Conservation (phyloP, 176 grass and related monocot genomes). For the Rhipidocladum racemiflorum region DNA sequence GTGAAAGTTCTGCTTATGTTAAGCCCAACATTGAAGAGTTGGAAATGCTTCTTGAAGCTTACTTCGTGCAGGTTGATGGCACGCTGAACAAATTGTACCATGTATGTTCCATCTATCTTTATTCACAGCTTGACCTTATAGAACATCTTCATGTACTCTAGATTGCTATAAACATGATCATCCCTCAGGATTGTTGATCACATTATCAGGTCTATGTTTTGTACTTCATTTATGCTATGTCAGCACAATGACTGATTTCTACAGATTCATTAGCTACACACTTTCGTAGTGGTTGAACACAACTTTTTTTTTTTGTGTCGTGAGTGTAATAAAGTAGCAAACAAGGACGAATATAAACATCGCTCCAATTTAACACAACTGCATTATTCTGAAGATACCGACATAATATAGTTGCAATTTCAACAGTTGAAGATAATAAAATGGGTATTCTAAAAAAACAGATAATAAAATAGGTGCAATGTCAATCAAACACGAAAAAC, state of each 20-base stretch:
- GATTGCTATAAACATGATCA: neutral
- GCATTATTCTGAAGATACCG: neutral
- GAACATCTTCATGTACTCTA: neutral
- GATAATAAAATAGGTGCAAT: neutral
- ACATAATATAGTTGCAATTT: too few species aligned
- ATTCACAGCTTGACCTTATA: neutral
- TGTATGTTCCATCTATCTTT: slow-evolving; percentile 33
- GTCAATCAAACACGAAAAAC: neutral
- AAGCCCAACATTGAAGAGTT: slow-evolving; percentile 58
- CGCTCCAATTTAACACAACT: too few species aligned
- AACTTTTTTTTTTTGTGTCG: neutral
- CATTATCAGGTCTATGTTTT: neutral
- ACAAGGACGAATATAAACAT: neutral
- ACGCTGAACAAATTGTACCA: slow-evolving; percentile 54
- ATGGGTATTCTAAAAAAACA: too few species aligned
- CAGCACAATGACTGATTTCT: neutral
- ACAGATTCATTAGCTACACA: neutral
- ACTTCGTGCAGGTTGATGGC: slow-evolving; percentile 61
- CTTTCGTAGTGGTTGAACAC: neutral
- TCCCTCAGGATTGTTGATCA: neutral
- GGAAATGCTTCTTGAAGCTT: slow-evolving; percentile 67
- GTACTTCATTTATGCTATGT: neutral
- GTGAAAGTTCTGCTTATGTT: slow-evolving; percentile 29
- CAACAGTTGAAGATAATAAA: too few species aligned
- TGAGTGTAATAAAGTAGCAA: neutral